Percentiles rank a stretch among this genome's conserved stretches.
Conservation (phyloP, 805 yeast genomes). For the Nakazawaea laoshanensis region DNA sequence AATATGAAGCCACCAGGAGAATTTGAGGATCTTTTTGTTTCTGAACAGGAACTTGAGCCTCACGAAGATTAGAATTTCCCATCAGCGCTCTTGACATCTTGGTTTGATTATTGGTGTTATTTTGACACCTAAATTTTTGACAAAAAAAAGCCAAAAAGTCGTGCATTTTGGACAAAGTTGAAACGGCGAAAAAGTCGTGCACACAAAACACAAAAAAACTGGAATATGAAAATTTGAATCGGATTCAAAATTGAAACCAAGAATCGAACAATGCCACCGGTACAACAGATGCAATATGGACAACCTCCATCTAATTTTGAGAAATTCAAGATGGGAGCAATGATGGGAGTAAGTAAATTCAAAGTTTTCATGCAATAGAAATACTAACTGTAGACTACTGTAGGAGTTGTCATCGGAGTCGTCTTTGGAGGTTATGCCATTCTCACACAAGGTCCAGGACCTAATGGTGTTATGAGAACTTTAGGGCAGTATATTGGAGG, state of each 20-base stretch:
- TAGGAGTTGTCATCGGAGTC: slow-evolving; percentile 92
- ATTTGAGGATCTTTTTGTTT: slow-evolving; percentile 41
- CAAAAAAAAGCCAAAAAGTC: neutral
- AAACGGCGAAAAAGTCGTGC: neutral
- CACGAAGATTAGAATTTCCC: too few species aligned
- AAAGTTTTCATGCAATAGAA: neutral
- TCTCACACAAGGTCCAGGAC: slow-evolving; percentile 93
- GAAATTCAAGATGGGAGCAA: slow-evolving; percentile 95
- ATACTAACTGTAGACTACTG: slow-evolving; percentile 37
- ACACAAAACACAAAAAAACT: neutral
- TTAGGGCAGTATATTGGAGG: slow-evolving; percentile 95
- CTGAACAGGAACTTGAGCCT: slow-evolving; percentile 6
- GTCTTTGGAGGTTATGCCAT: slow-evolving; percentile 91
- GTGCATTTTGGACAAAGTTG: neutral
- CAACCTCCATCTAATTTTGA: slow-evolving; percentile 84
- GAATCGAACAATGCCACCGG: slow-evolving; percentile 46
- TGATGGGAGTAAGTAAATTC: slow-evolving; percentile 69
- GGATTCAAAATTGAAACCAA: neutral
- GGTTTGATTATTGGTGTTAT: too few species aligned
- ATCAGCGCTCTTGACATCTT: too few species aligned
- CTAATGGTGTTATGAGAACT: slow-evolving; percentile 94
- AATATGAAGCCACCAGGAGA: slow-evolving; percentile 58
- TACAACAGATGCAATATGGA: slow-evolving; percentile 53
- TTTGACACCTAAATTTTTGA: too few species aligned
- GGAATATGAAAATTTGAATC: neutral